Percentiles rank a stretch among this genome's conserved stretches.
Evolutionary conservation across 1,139 yeast genomes (phyloP).

Genomic region (Wickerhamomyces sp.): DNA sequence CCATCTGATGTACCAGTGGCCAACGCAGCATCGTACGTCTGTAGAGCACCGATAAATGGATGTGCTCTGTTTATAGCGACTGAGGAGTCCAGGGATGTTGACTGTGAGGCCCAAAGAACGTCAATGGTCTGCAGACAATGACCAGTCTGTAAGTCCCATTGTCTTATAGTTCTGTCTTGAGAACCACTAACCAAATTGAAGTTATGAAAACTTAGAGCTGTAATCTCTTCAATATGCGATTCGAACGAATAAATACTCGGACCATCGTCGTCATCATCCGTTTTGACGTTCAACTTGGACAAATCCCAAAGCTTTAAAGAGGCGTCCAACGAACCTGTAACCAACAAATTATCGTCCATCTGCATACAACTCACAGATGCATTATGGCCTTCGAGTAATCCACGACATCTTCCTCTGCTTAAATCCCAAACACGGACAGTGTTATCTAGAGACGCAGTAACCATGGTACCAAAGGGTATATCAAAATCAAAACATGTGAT

Average conservation of each 20-base stretch:
- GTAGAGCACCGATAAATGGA: conserved; percentile 53
- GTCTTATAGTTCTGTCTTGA: conserved; percentile 78
- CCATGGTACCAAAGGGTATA: conserved; percentile 65
- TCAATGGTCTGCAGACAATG: conserved; percentile 46
- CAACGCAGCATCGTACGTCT: conserved; percentile 63
- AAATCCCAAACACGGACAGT: conserved; percentile 84
- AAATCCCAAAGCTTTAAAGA: conserved; percentile 57
- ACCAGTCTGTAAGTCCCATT: conserved; percentile 90
- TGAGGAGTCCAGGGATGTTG: conserved; percentile 2
- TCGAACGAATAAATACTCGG: conserved; percentile 44
- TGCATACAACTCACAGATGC: conserved; percentile 56
- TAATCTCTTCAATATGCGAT: conserved; percentile 60
- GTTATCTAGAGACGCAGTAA: conserved; percentile 76
- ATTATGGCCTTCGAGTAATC: conserved; percentile 46
- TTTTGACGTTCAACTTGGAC: conserved; percentile 21
- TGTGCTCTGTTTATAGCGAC: conserved; percentile 11
- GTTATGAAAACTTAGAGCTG: conserved; percentile 50
- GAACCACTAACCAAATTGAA: conserved; percentile 72
- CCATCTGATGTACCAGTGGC: conserved; percentile 80
- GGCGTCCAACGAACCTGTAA: conserved; percentile 63
- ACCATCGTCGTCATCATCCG: conserved; percentile 26
- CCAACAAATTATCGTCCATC: conserved; percentile 44
- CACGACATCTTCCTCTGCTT: conserved; percentile 45
- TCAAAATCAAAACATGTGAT: conserved; percentile 60
- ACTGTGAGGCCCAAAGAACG: conserved; percentile 47